A percentile compares a stretch with the other conserved stretches of the same genome.
Evolutionary conservation across 192 early-diverging fungal species (phyloP).

Genomic region (Obelidium mucronatum): DNA sequence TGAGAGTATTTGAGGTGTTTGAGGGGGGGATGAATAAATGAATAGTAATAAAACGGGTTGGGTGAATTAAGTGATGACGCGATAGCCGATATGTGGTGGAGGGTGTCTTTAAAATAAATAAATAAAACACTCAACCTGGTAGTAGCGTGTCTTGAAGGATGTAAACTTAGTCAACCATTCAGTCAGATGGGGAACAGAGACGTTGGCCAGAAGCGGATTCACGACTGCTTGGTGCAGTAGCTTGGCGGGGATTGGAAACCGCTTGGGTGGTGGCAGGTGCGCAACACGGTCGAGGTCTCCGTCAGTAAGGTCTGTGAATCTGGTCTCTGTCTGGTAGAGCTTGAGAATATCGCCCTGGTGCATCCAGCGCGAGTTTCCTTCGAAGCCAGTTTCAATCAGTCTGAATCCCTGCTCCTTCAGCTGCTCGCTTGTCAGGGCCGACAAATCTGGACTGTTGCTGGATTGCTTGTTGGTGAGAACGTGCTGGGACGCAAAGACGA

Average conservation of each 20-base stretch:
- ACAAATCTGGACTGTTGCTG: background rate
- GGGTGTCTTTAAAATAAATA: conserved; percentile 29
- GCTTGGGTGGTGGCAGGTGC: background rate
- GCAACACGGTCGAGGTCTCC: conserved; percentile 48
- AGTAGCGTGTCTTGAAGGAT: conserved; percentile 89
- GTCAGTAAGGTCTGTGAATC: conserved; percentile 93
- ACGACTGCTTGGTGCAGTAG: conserved; percentile 69
- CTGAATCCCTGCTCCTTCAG: conserved; percentile 27
- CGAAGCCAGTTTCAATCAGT: conserved; percentile 39
- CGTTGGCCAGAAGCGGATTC: conserved; percentile 57
- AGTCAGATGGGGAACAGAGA: conserved; percentile 74
- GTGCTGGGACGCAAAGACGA: background rate
- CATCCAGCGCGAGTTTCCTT: conserved; percentile 33
- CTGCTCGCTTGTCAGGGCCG: background rate
- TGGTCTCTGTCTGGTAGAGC: conserved; percentile 49
- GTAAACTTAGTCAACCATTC: conserved; percentile 80
- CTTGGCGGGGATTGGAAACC: conserved; percentile 53
- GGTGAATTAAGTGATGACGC: background rate
- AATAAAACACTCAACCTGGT: conserved; percentile 59
- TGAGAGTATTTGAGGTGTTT: background rate
- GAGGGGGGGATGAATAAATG: background rate
- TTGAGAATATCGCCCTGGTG: background rate
- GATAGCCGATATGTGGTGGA: background rate
- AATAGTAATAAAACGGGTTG: background rate
- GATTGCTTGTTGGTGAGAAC: background rate